Evolutionary conservation across 345 rosid genomes (phyloP), one percentile per base, ranked within the genome.

Genomic region (Microcos paniculata): DNA sequence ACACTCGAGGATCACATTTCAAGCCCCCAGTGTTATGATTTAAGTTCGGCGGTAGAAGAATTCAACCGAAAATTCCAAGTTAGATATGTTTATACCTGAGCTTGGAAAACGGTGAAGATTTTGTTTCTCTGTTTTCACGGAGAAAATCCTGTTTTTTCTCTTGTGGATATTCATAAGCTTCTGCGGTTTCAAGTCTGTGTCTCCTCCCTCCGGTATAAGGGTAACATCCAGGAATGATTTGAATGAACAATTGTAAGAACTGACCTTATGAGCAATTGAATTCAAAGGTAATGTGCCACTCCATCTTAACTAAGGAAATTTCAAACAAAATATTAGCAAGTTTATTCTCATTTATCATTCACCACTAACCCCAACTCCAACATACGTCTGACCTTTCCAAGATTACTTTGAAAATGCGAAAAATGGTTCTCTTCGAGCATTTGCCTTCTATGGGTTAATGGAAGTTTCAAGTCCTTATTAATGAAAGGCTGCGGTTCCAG

Each of bases 1-100:
- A 26, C 87, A 86, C 76, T 18, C 82, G 8, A 66, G 61, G 19
- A 59, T 51, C 4, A 11, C 28, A 30, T 52, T 53, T 52, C 62
- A 70, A 70, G 19, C 61, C 16, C 58, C 68, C 57, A 30, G 10
- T 46, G n/a, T 68, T 21, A 46, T 30, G 4, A 24, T 49, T 68
- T 48, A 68, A 68, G 1, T 42, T 66, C 35, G 7, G 31, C 12
- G 42, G 46, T 38, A 26, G 62, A 10, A 57, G 30, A 24, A 26
- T 57, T 57, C 62, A 30, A 57, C 10, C 53, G 5, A 5, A 15
- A 16, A 4, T 48, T 16, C 53, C 53, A 49, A 49, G 61, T 21
- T 52, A 52, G 24, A 52, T n/a, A 24, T 52, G 57, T 16, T 49
- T 49, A n/a, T 49, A 1, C 53, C 21, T 49, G 53, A 0, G 21